Evolutionary conservation across 2,329 filamentous ascomycete species (phyloP), one percentile per base, ranked within the genome.

Genomic region (Canariomyces notabilis): DNA sequence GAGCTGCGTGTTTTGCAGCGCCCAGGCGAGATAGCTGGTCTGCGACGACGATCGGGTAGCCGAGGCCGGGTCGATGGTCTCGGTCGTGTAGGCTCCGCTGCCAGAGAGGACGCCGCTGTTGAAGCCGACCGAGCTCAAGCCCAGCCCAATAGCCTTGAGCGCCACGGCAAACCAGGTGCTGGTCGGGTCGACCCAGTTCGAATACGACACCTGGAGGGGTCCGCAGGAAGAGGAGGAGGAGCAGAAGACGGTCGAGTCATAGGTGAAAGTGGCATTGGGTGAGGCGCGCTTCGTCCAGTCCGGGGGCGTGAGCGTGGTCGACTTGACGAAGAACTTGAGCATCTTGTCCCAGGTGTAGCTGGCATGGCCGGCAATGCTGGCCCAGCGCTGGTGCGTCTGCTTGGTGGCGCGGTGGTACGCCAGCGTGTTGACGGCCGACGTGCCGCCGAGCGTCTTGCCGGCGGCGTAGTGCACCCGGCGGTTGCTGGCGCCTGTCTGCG

Each of bases 101-200:
- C 72, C 73, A 11, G 66, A 47, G 3, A 76, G 56, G 3, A 56
- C 53, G 20, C 73, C 72, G 29, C 61, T 62, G 48, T 68, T 67
- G 51, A 72, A 71, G 14, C 66, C 70, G 4, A 59, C 26, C 1
- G 58, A 44, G 9, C 36, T 52, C 23, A 53, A 37, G 12, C 58
- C 48, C 19, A 76, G 55, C 0, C 72, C 72, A 11, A 74, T 63
- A 1, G 61, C 60, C 19, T 67, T 51, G 44, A 75, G 59, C 1
- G 63, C 70, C 14, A 36, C 37, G 4, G 52, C 50, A 21, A 57
- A 49, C 56, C 55, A 63, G 2, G 57, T 57, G 19, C 49, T 37
- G 4, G 51, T 56, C 14, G 59, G 44, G 16, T 59, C 48, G 29
- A 51, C 56, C 42, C 51, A 62, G 48, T 59, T 59, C 16, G 54